Evolutionary conservation across 2,329 filamentous ascomycete species (phyloP), one percentile per base, ranked within the genome.

Genomic region (Corinectria fuckeliana): DNA sequence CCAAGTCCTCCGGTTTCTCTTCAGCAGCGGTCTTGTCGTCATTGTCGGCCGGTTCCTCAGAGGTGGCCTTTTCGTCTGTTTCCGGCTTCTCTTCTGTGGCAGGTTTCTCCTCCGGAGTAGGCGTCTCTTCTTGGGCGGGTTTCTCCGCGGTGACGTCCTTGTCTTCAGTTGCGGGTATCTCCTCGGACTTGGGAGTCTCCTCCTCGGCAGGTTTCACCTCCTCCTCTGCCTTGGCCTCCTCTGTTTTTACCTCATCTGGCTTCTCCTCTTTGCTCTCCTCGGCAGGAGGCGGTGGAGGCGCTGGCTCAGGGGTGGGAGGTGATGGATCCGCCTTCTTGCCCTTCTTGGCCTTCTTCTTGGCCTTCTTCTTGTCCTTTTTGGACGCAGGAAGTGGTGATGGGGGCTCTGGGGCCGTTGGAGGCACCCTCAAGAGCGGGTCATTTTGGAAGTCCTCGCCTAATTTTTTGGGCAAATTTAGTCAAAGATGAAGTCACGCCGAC

Each of bases 341-440:
- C 50, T 54, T 53, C 34, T 56, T 52, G 9, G 8, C 23, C 50
- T 54, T 53, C 34, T 56, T 60, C 18, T 62, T 54, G 2, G 60
- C 55, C 41, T 58, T 57, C 13, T 60, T 57, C 50, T 52, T 30
- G 51, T 61, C 66, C 49, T 71, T 71, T 45, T 65, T 69, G 26
- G 59, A 60, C 10, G n/a, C n/a, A n/a, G n/a, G n/a, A n/a, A 58
- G 26, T 50, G 56, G 45, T 38, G 51, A 14, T 55, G 56, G 23
- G 39, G 57, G 36, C 48, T 61, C 48, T 26, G 50, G 38, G 25
- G 47, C 51, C 53, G 26, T 34, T 39, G 53, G 50, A 10, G 55
- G 49, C 49, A 45, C 62, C 32, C 62, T 65, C 62, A 56, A 51
- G 28, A 51, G 50, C 41, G 41, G 58, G 6, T 32, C 50, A 51